Base-by-base conservation (phyloP, 2,329 filamentous ascomycete genomes). In the Aplosporella prunicola region DNA sequence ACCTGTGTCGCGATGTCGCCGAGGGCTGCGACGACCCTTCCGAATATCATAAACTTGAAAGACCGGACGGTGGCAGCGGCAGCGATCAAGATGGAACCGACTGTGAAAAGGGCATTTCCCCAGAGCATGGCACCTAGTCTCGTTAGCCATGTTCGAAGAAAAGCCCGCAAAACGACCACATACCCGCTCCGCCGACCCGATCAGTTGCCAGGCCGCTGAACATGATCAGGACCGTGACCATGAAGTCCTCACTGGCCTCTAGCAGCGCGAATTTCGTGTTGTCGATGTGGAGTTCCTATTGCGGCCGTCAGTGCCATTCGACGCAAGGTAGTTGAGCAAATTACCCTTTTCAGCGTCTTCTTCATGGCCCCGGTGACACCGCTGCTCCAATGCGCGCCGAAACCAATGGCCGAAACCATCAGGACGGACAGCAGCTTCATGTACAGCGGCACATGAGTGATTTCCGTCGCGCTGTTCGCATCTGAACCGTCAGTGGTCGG, bases 1-100 rank as follows among this genome's bases (percentile, higher is more conserved):
- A 78, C 65, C 45, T 79, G 74, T 0, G 76, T 79, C 0, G 75
- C 71, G 14, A 78, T 74, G 43, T 78, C 75, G n/a, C 75, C 75
- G 0, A 79, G 53, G 0, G 74, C 67, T 18, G 71, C 63, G 9
- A 79, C 55, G 1, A 79, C 58, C 23, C 67, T 56, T 2, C 73
- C 75, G 11, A 62, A 65, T 24, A 79, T 68, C 74, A 79, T 78
- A 50, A 78, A 72, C 13, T 66, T 65, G 53, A 71, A 79, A 20
- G 63, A 71, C 5, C 73, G 69, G 2, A 70, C 61, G 1, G 67
- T 69, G 0, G 74, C 68, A 0, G 75, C 72, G 1, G 69, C 71
- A 5, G 74, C 76, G 5, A 78, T 66, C 1, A 78, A 58, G 27
- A 78, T 71, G 0, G 74, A 70, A 0, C 75, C 75, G 8, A 73